Evolutionary conservation across 768 basidiomycete species (phyloP).

Genomic region (Erythrobasidium yunnanense): DNA sequence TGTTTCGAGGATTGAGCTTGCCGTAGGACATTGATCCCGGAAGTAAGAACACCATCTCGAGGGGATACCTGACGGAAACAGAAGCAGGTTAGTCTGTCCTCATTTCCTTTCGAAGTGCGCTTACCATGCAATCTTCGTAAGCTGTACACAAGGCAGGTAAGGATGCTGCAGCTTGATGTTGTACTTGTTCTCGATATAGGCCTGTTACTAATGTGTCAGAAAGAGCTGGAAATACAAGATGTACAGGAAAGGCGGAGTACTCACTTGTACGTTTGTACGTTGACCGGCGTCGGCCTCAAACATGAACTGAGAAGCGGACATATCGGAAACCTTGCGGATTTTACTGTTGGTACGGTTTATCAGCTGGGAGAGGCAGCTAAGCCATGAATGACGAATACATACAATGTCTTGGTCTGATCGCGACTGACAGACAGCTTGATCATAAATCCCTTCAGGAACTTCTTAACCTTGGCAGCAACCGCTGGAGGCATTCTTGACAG

Average conservation of each 20-base stretch:
- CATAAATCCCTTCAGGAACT: neutral
- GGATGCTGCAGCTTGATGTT: neutral
- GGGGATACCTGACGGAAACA: conserved; percentile 3
- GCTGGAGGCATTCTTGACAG: neutral
- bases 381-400: too few relatives aligned
- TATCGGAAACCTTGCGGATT: conserved; percentile 6
- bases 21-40: conserved; percentile 7
- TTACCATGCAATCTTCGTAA: conserved; percentile 24
- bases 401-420: neutral
- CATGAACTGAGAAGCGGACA: neutral
- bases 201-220: neutral
- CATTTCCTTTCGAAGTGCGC: too few relatives aligned
- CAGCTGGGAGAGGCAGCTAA: neutral
- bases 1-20: conserved; percentile 10
- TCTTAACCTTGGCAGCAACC: neutral
- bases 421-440: neutral
- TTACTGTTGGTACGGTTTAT: neutral
- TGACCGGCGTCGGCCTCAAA: neutral
- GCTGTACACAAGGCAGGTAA: conserved; percentile 13
- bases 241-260: too few relatives aligned
- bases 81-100: too few relatives aligned
- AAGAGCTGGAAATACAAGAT: neutral
- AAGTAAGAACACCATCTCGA: neutral
- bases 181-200: conserved; percentile 18
- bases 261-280: neutral